Conservation (phyloP, 2,329 filamentous ascomycete species). For the Cucurbitaria berberidis region DNA sequence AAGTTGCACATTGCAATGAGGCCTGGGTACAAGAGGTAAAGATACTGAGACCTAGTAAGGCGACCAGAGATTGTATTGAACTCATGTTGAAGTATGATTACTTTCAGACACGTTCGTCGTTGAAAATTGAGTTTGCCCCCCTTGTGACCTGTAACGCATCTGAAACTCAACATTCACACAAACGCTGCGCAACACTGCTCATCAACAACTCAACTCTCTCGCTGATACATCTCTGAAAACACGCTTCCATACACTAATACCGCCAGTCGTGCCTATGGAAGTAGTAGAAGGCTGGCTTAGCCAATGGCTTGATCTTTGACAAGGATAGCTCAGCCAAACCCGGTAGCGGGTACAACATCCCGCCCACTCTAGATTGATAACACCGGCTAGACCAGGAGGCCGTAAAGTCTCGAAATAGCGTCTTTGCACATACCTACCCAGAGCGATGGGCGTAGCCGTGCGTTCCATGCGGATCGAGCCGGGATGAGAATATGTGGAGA, state of each 20-base stretch:
- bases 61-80: constrained; percentile 5
- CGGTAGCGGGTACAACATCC: background rate
- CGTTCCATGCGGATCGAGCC: background rate
- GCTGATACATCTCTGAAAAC: background rate
- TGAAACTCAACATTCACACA: constrained; percentile 20
- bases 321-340: background rate
- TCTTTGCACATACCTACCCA: background rate
- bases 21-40: constrained; percentile 4
- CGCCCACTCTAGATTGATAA: background rate
- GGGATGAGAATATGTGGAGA: background rate
- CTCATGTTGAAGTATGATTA: constrained; percentile 14
- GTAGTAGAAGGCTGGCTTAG: background rate
- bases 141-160: constrained; percentile 23
- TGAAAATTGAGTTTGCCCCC: constrained; percentile 5
- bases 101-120: constrained; percentile 1
- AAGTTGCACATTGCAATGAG: constrained; percentile 13
- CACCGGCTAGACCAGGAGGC: background rate
- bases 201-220: background rate
- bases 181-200: background rate
- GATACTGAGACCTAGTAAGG: constrained; percentile 8
- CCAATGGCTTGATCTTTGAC: background rate
- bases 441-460: background rate
- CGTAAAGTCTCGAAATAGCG: background rate
- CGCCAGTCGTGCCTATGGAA: background rate
- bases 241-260: background rate